Percentiles rank a stretch among this genome's conserved stretches.
These are phyloP conservation scores for Fusarium humuli DNA, from an alignment of 2,329 filamentous ascomycete genomes.

Conservation along the genomic window DNA sequence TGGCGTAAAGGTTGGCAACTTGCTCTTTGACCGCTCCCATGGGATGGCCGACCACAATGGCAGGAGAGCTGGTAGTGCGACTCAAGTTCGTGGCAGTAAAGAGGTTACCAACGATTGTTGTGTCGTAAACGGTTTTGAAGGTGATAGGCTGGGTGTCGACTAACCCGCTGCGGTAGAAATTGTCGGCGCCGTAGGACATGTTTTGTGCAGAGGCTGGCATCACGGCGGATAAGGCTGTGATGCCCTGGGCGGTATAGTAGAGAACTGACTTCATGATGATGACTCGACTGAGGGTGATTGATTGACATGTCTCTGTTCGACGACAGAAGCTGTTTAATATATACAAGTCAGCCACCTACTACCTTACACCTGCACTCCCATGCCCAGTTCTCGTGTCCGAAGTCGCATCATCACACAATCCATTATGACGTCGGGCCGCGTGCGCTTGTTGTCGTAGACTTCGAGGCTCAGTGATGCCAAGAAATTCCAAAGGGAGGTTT, in stretches of 20 bases:
- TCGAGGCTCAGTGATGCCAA: neutral
- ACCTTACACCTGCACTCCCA: accelerated
- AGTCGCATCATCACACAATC: neutral
- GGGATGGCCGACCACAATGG: neutral
- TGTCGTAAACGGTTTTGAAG: neutral
- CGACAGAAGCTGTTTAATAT: accelerated
- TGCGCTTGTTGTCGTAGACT: neutral
- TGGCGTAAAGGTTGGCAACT: neutral
- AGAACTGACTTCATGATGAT: neutral
- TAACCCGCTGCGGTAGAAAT: neutral
- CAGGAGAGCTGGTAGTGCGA: neutral
- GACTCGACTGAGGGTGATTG: accelerated
- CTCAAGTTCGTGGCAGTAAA: neutral
- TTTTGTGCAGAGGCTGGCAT: neutral
- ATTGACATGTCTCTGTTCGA: accelerated
- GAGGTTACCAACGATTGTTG: neutral
- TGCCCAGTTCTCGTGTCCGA: neutral
- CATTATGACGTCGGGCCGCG: neutral
- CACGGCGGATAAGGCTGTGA: neutral
- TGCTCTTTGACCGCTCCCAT: conserved; percentile 14
- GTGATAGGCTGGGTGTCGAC: neutral
- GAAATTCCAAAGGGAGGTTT: accelerated
- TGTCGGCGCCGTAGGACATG: conserved; percentile 1
- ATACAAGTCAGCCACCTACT: accelerated
- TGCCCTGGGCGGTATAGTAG: neutral